Evolutionary conservation across 2,329 filamentous ascomycete genomes (phyloP).

Genomic region (Zymoseptoria crescenta): DNA sequence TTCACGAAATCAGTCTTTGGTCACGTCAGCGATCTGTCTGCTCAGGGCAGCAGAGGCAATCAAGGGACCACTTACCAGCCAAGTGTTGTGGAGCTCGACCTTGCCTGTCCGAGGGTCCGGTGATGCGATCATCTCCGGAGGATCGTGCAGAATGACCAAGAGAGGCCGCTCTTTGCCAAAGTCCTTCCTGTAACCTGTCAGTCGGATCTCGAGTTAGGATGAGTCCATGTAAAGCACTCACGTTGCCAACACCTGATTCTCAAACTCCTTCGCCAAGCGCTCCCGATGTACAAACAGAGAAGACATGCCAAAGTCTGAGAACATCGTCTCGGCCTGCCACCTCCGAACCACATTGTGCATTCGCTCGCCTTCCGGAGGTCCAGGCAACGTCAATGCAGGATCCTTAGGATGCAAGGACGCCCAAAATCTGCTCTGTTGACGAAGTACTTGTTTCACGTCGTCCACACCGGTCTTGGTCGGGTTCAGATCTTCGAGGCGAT

Average conservation of each 20-base stretch:
- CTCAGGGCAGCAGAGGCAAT: conserved; percentile 24
- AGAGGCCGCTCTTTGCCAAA: conserved; percentile 61
- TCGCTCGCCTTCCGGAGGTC: conserved; percentile 45
- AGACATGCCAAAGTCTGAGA: conserved; percentile 67
- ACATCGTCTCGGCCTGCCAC: conserved; percentile 65
- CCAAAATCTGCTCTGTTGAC: conserved; percentile 65
- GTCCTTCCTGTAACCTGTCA: conserved; percentile 45
- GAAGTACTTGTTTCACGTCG: conserved; percentile 50
- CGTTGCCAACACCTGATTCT: conserved; percentile 28
- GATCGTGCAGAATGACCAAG: conserved; percentile 73
- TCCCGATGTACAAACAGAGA: conserved; percentile 72
- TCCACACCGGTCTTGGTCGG: conserved; percentile 47
- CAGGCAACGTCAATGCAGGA: conserved; percentile 25
- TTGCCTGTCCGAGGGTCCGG: conserved; percentile 52
- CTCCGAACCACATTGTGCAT: conserved; percentile 73
- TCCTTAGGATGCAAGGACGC: conserved; percentile 71
- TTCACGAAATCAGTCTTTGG: conserved; percentile 69
- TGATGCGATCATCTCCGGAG: conserved; percentile 44
- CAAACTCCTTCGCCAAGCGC: conserved; percentile 29
- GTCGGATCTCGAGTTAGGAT: background rate
- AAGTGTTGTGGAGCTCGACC: conserved; percentile 76
- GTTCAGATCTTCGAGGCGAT: conserved; percentile 43
- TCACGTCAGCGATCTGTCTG: conserved; percentile 35
- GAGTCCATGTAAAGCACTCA: conserved; percentile 13
- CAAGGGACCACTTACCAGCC: conserved; percentile 58